Conservation (phyloP, 2,329 filamentous ascomycete genomes). For the Nemania abortiva region DNA sequence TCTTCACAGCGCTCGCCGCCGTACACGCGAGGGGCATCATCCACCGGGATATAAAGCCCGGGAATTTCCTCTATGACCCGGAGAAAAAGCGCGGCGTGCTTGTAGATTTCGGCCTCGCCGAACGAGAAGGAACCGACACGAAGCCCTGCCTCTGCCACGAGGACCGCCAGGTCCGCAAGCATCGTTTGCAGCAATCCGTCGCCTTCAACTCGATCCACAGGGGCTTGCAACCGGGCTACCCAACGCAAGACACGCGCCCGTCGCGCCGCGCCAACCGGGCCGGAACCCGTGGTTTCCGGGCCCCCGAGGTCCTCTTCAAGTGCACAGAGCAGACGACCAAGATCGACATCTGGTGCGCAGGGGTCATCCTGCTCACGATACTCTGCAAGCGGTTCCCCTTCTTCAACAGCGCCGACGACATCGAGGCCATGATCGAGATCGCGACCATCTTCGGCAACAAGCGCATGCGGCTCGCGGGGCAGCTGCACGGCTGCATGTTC, state of each 20-base stretch:
- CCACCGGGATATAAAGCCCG: constrained; percentile 96
- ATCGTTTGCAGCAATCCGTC: constrained; percentile 63
- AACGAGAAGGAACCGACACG: constrained; percentile 80
- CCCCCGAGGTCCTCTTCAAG: constrained; percentile 96
- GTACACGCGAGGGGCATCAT: constrained; percentile 89
- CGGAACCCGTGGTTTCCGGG: constrained; percentile 93
- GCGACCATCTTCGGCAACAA: constrained; percentile 90
- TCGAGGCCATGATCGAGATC: constrained; percentile 97
- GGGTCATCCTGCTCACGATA: constrained; percentile 96
- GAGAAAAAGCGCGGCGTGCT: constrained; percentile 84
- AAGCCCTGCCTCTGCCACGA: constrained; percentile 87
- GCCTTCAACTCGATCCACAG: constrained; percentile 67
- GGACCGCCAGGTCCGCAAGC: constrained; percentile 69
- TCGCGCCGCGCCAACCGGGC: constrained; percentile 93
- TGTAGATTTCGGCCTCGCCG: constrained; percentile 98
- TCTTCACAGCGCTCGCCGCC: constrained; percentile 85
- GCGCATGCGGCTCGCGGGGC: constrained; percentile 84
- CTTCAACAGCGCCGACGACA: constrained; percentile 98
- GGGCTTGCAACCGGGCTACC: constrained; percentile 75
- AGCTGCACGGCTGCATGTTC: constrained; percentile 90
- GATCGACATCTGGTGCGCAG: constrained; percentile 97
- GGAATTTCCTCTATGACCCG: constrained; percentile 95
- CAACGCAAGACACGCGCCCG: constrained; percentile 88
- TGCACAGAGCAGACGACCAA: constrained; percentile 94
- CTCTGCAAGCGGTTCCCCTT: constrained; percentile 94